phyloP scores from a whole-genome alignment of 179 eudicot species.

The Nepenthes alata region DNA sequence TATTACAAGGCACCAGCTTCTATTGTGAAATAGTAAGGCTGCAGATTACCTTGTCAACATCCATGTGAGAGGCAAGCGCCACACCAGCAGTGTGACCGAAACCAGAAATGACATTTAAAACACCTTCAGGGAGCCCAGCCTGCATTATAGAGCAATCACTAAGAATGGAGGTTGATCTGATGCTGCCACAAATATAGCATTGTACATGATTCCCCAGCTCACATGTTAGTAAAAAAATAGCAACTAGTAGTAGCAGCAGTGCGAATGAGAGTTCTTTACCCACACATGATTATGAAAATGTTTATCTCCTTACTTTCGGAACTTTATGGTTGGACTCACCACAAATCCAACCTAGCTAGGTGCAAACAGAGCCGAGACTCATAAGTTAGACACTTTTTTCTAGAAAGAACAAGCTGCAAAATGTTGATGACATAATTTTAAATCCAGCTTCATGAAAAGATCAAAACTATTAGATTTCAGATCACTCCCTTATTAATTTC shows the following conservation, averaged over 20 bases:
- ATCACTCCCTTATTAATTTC: no score
- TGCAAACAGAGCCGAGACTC: not conserved
- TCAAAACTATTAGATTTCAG: no score
- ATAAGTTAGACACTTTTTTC: not conserved
- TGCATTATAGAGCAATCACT: slow-evolving; percentile 8
- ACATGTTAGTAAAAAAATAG: no score
- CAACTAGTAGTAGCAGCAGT: no score
- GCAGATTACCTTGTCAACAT: slow-evolving; percentile 53
- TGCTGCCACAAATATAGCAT: not conserved
- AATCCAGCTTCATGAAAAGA: no score
- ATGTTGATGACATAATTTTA: no score
- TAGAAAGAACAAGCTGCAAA: not conserved
- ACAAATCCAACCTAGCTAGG: not conserved
- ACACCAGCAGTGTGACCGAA: slow-evolving; percentile 70
- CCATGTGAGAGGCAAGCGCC: slow-evolving; percentile 78
- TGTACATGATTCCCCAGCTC: not conserved
- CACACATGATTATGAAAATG: no score
- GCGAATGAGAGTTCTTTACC: no score
- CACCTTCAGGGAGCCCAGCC: slow-evolving; percentile 91
- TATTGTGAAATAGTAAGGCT: not conserved
- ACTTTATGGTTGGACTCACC: not conserved
- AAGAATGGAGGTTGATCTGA: not conserved
- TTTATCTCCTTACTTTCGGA: no score
- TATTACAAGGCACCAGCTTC: not conserved
- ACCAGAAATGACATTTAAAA: slow-evolving; percentile 62